Evolutionary conservation across 352 stramenopile genomes (phyloP), one percentile per base, ranked within the genome.

Genomic region (Phytophthora capsici): DNA sequence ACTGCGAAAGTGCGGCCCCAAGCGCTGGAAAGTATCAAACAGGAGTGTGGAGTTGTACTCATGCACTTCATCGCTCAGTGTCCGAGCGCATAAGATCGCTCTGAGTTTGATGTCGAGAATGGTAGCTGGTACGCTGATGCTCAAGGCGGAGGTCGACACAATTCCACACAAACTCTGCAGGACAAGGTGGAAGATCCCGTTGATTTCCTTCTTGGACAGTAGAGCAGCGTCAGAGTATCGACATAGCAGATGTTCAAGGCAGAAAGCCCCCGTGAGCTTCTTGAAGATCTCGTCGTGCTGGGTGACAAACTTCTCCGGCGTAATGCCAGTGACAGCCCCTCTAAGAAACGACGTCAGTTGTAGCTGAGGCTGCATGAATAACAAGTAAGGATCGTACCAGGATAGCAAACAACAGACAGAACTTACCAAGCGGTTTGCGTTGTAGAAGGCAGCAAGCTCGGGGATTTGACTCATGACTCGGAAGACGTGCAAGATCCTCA

Each of bases 231-330:
- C 78, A 7, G 86, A 88, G 62, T 92, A 89, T 4, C 80, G 77
- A 71, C 82, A 90, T 3, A 94, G 66, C 36, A 91, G 52, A 25
- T 91, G 82, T 50, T 94, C 86, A 25, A 94, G 68, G 49, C 83
- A 91, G 49, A 94, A 92, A 2, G 83, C 62, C 1, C 86, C 86
- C 2, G 81, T 86, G 37, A 94, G 61, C 52, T 90, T 91, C 50
- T 88, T 88, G 56, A 92, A 90, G 0, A 94, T 67, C n/a, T 89
- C 82, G n/a, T 91, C 76, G 26, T 94, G 83, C 68, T 92, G 83
- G 0, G 63, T 54, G 9, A 91, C 80, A 50, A 93, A 93, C 37
- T 87, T 86, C 7, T 93, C 81, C 0, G 85, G 81, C 19, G 81
- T 91, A 37, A 93, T 89, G 43, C 76, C 85, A 4, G 81, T 84